phyloP scores from a whole-genome alignment of 768 basidiomycete genomes.

The Pholiota molesta region DNA sequence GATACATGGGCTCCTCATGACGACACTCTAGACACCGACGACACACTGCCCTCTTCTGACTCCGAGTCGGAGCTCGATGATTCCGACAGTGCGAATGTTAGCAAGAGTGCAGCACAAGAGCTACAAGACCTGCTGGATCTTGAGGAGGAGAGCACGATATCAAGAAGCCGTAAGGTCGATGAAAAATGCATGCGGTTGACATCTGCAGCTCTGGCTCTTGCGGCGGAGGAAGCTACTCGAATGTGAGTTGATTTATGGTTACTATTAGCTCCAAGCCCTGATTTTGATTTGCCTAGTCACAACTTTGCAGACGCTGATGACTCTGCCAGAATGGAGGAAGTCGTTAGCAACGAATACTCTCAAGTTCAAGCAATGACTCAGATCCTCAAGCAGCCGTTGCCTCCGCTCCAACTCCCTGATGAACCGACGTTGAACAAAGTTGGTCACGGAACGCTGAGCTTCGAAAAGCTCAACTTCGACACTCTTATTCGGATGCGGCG shows the following conservation, averaged over 20 bases:
- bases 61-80: no score
- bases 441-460: neutral
- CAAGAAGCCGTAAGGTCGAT: neutral
- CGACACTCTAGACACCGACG: no score
- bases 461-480: slow-evolving; percentile 19
- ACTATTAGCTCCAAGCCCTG: no score
- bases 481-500: slow-evolving; percentile 11
- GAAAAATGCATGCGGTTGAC: neutral
- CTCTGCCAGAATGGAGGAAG: neutral
- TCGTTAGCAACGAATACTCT: neutral
- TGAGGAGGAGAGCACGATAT: neutral
- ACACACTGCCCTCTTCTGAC: neutral
- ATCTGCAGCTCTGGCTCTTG: neutral
- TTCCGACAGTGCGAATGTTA: neutral
- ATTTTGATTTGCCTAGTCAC: no score
- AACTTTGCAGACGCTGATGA: neutral
- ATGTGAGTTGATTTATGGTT: neutral
- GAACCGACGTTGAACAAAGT: slow-evolving; percentile 2
- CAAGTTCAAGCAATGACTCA: neutral
- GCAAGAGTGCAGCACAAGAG: neutral
- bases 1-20: slow-evolving; percentile 1
- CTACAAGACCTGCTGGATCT: neutral
- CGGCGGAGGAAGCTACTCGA: neutral
- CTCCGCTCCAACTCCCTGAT: neutral
- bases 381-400: neutral